Conservation (phyloP, 805 yeast genomes). For the Kodamaea nitidulidarum region DNA sequence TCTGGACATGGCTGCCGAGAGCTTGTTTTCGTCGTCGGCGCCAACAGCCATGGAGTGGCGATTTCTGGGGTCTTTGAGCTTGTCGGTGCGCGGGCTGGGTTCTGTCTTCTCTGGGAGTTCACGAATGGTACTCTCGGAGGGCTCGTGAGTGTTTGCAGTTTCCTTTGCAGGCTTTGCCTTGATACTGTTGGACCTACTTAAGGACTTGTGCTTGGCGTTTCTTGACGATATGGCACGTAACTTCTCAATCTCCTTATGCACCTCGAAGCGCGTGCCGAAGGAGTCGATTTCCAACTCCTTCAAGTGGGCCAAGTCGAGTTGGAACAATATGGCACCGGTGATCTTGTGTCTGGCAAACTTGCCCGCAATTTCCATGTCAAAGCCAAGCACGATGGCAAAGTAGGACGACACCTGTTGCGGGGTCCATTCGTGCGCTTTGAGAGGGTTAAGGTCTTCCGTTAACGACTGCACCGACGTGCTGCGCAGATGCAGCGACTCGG, state of each 20-base stretch:
- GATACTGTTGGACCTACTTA: constrained; percentile 11
- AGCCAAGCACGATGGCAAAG: constrained; percentile 64
- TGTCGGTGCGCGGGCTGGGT: not conserved
- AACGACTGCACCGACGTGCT: constrained; percentile 13
- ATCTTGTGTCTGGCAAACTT: constrained; percentile 85
- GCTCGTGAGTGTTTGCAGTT: not conserved
- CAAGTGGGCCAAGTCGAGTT: constrained; percentile 77
- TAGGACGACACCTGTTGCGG: constrained; percentile 82
- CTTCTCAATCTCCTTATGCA: constrained; percentile 82
- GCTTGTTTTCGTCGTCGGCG: not conserved
- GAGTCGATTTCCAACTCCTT: constrained; percentile 90
- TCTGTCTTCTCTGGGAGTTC: not conserved
- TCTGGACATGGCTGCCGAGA: not conserved
- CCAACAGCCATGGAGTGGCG: constrained; percentile 6
- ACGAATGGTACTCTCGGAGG: not conserved
- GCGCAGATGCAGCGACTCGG: constrained; percentile 6
- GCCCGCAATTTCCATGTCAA: constrained; percentile 69
- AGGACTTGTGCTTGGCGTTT: constrained; percentile 12
- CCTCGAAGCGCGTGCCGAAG: constrained; percentile 93
- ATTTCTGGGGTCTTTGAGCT: not conserved
- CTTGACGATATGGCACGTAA: constrained; percentile 33
- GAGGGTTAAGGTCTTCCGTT: constrained; percentile 39
- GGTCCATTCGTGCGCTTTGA: constrained; percentile 62
- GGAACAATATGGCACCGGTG: constrained; percentile 79
- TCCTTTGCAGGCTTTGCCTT: constrained; percentile 2